Base-by-base conservation (phyloP, 768 basidiomycete species). In the Termitomyces eurrhizus region DNA sequence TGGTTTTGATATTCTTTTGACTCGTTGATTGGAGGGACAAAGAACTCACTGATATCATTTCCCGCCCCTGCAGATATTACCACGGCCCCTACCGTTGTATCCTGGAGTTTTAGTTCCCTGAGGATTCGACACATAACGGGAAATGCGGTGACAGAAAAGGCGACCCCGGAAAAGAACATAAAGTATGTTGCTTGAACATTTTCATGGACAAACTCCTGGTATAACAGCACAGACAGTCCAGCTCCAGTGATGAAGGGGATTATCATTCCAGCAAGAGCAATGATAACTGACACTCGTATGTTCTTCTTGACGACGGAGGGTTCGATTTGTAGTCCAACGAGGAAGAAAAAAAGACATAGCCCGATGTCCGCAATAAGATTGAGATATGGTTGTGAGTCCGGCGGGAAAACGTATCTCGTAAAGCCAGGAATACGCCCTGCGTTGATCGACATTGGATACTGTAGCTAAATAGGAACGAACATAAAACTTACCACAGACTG, bases 281-380 rank as follows among this genome's bases (percentile, higher is more conserved):
- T 85, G 2, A 84, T 78, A 1, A 74, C 73, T 0, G 89, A 90
- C 12, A 85, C 76, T 14, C 84, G 80, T 0, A 82, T 83, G 77
- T 92, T 91, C 45, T 89, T 87, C 67, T 82, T 87, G 72, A 98
- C 87, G 60, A 96, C 78, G 4, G 77, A 73, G 0, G 80, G 75
- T 58, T 98, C 97, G 60, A 97, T 94, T 76, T 93, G 90, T 36
- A 96, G 85, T 4, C 96, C 96, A 44, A 97, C 88, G 62, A 97
- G 82, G 76, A 97, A 98, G 16, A 98, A 82, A 74, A 93, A 95
- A 52, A 94, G 83, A 64, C 87, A 87, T 7, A 93, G 80, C 7
- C 92, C 96, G 63, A 98, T 92, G 66, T 92, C 90, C 13, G 96
- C 92, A 16, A 89, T 86, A 24, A 98, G 86, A 56, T 84, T 86